Evolutionary conservation across 83 land plant species (phyloP).

Genomic region (Picea engelmannii): DNA sequence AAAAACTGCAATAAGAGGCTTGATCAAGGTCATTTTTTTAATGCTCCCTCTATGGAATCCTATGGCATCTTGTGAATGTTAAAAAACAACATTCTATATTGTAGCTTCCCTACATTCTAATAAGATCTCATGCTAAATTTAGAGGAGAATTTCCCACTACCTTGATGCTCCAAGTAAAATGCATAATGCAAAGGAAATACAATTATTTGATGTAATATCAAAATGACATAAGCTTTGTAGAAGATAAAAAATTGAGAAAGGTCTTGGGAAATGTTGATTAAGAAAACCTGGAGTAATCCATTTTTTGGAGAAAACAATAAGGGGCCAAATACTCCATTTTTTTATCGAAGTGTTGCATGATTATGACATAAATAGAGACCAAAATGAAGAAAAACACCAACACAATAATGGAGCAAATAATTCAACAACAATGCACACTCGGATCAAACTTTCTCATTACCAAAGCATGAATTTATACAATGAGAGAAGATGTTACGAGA

Average conservation of each 20-base stretch:
- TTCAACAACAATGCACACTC: no score
- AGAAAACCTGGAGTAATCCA: slow-evolving; percentile 77
- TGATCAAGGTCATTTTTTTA: slow-evolving; percentile 77
- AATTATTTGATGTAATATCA: no score
- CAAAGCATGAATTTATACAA: no score
- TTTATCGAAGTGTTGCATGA: slow-evolving; percentile 47
- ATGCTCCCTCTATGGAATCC: slow-evolving; percentile 75
- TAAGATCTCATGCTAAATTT: background rate
- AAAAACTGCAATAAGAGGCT: slow-evolving; percentile 86
- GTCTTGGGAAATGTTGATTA: background rate
- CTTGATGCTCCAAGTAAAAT: no score
- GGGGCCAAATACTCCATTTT: slow-evolving; percentile 72
- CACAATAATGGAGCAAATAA: no score
- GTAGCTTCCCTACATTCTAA: slow-evolving; percentile 61
- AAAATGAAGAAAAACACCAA: slow-evolving; percentile 9
- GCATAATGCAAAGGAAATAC: no score
- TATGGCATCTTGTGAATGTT: slow-evolving; percentile 62
- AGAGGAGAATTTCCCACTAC: background rate
- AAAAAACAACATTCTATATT: slow-evolving; percentile 84
- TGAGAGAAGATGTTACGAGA: no score
- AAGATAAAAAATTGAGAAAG: no score
- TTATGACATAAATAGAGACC: slow-evolving; percentile 93
- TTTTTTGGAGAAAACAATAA: slow-evolving; percentile 91
- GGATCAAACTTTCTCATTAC: no score
- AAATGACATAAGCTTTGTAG: no score